Evolutionary conservation across 2,329 filamentous ascomycete genomes (phyloP).

Genomic region (Trichoderma hamatum): DNA sequence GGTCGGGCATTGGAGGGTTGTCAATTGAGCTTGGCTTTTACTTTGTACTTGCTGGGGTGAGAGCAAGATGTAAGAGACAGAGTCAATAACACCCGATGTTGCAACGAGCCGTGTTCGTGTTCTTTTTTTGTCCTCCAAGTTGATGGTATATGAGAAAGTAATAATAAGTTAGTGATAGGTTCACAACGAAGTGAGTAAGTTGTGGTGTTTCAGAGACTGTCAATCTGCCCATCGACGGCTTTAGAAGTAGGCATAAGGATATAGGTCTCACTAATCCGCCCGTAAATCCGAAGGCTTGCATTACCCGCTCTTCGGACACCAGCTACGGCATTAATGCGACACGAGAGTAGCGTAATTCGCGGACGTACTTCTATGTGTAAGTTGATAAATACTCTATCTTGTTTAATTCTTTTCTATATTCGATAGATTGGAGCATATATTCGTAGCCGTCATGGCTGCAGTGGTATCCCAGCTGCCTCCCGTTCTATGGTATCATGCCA

Average conservation of each 20-base stretch:
- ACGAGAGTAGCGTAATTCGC: not conserved
- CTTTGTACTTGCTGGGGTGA: not conserved
- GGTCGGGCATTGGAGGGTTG: slow-evolving; percentile 31
- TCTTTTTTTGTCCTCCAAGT: not conserved
- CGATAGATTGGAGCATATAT: not conserved
- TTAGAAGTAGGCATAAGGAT: not conserved
- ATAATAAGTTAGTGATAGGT: not conserved
- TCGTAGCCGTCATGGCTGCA: not conserved
- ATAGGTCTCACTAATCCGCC: not conserved
- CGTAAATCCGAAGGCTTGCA: not conserved
- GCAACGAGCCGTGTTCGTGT: rapidly evolving
- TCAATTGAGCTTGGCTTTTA: not conserved
- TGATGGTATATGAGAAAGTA: not conserved
- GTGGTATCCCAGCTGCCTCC: not conserved
- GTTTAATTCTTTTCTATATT: not conserved
- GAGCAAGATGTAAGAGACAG: not conserved
- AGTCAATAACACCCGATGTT: not conserved
- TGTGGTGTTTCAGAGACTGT: not conserved
- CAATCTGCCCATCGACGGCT: not conserved
- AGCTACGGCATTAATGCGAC: not conserved
- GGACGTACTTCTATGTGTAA: not conserved
- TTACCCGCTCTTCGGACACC: not conserved
- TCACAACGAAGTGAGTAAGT: not conserved
- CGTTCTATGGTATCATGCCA: slow-evolving; percentile 4
- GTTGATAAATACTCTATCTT: not conserved